Percentiles rank a stretch among this genome's conserved stretches.
Evolutionary conservation across 1,139 yeast species (phyloP).

Genomic region (Candida tropicalis): DNA sequence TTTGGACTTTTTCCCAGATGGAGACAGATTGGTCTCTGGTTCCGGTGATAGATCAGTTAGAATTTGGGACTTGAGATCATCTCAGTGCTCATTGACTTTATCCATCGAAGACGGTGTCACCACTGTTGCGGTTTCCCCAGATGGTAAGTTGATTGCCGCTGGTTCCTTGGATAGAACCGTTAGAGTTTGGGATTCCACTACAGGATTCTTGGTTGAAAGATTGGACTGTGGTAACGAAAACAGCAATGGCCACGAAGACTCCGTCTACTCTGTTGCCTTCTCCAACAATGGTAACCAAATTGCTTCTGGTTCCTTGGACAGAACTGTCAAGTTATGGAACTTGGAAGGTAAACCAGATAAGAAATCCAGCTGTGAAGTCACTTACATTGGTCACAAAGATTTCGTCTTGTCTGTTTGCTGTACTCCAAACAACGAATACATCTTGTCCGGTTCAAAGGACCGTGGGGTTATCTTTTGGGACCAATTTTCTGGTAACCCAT

Average conservation of each 20-base stretch:
- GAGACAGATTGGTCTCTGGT: slow-evolving; percentile 91
- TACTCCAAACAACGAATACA: slow-evolving; percentile 91
- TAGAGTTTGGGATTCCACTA: slow-evolving; percentile 95
- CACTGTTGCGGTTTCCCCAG: slow-evolving; percentile 96
- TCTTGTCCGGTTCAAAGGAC: slow-evolving; percentile 93
- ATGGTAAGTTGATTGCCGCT: slow-evolving; percentile 92
- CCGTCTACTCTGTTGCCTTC: slow-evolving; percentile 93
- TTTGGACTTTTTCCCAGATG: slow-evolving; percentile 93
- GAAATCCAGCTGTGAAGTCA: slow-evolving; percentile 79
- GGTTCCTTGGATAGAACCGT: slow-evolving; percentile 96
- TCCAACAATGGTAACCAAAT: slow-evolving; percentile 91
- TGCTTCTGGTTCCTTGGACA: slow-evolving; percentile 92
- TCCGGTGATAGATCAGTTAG: slow-evolving; percentile 96
- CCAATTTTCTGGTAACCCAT: slow-evolving; percentile 87
- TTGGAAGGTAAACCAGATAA: slow-evolving; percentile 62
- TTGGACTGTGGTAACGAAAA: slow-evolving; percentile 85
- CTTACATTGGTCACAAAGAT: slow-evolving; percentile 95
- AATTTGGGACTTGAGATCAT: slow-evolving; percentile 93
- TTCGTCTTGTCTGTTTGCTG: slow-evolving; percentile 93
- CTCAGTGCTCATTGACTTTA: slow-evolving; percentile 86
- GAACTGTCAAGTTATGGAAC: slow-evolving; percentile 96
- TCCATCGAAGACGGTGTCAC: slow-evolving; percentile 98
- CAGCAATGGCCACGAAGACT: slow-evolving; percentile 94
- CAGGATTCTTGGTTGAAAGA: slow-evolving; percentile 91
- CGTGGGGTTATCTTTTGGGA: slow-evolving; percentile 99